These are phyloP conservation scores for Tolypocladium tundrense DNA, from an alignment of 2,329 filamentous ascomycete genomes.

Conservation along the genomic window DNA sequence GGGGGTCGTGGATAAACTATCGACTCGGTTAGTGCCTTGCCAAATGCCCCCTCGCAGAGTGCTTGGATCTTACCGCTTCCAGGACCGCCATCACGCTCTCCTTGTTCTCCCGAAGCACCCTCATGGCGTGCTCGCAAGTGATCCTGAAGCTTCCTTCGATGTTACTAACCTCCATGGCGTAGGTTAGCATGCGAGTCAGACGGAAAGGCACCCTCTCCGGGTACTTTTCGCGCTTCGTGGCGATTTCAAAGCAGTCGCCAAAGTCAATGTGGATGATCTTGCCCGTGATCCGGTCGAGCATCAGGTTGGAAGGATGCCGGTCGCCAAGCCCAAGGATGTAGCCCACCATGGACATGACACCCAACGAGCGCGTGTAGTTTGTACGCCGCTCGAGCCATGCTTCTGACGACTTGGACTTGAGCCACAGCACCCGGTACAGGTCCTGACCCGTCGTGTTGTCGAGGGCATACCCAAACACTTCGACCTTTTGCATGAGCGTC, in stretches of 20 bases:
- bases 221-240: slow-evolving; percentile 99
- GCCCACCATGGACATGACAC: slow-evolving; percentile 99
- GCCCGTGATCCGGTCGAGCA: slow-evolving; percentile 91
- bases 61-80: slow-evolving; percentile 66
- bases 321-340: slow-evolving; percentile 97
- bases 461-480: slow-evolving; percentile 97
- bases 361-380: slow-evolving; percentile 95
- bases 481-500: slow-evolving; percentile 98
- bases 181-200: slow-evolving; percentile 95
- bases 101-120: slow-evolving; percentile 91
- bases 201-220: slow-evolving; percentile 96
- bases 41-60: no score
- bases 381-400: slow-evolving; percentile 95
- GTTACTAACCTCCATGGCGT: slow-evolving; percentile 99
- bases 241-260: slow-evolving; percentile 97
- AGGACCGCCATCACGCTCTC: slow-evolving; percentile 97
- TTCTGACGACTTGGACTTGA: slow-evolving; percentile 97
- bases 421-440: slow-evolving; percentile 92
- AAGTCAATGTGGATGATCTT: slow-evolving; percentile 99
- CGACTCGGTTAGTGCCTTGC: not conserved
- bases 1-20: slow-evolving; percentile 97
- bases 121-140: slow-evolving; percentile 97
- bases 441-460: slow-evolving; percentile 99
- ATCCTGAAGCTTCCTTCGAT: slow-evolving; percentile 98
- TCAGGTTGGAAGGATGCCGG: slow-evolving; percentile 92